These are phyloP conservation scores for Thuja plicata DNA, from an alignment of 83 land plant species.

Conservation along the genomic window DNA sequence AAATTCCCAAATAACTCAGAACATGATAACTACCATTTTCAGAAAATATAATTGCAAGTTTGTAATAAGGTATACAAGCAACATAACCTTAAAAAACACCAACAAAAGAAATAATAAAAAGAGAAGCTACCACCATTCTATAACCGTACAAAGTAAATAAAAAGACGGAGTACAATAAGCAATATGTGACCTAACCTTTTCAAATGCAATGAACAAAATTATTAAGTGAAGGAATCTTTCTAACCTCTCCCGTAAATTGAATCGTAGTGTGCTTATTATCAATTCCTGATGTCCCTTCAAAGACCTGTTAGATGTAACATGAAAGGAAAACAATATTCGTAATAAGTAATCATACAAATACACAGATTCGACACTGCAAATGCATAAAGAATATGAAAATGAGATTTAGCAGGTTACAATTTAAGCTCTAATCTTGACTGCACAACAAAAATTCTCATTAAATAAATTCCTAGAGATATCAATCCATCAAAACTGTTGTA, in stretches of 20 bases:
- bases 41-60: neutral
- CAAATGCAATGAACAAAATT: neutral
- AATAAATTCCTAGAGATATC: neutral
- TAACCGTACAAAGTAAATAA: neutral
- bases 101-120: neutral
- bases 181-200: neutral
- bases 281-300: constrained; percentile 97
- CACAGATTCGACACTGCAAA: neutral
- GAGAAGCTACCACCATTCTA: neutral
- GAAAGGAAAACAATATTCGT: neutral
- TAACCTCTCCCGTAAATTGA: constrained; percentile 97
- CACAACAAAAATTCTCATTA: neutral
- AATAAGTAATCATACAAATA: neutral
- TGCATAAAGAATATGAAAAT: neutral
- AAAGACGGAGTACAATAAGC: neutral
- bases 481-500: neutral
- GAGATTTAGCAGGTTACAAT: neutral
- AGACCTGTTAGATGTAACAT: constrained; percentile 52
- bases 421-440: neutral
- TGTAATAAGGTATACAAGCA: neutral
- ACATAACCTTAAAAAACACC: neutral
- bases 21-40: neutral
- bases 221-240: neutral
- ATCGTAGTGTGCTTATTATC: constrained; percentile 95
- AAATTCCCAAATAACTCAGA: neutral